Conservation (phyloP, 2,329 filamentous ascomycete species). For the Penicillium sp. region DNA sequence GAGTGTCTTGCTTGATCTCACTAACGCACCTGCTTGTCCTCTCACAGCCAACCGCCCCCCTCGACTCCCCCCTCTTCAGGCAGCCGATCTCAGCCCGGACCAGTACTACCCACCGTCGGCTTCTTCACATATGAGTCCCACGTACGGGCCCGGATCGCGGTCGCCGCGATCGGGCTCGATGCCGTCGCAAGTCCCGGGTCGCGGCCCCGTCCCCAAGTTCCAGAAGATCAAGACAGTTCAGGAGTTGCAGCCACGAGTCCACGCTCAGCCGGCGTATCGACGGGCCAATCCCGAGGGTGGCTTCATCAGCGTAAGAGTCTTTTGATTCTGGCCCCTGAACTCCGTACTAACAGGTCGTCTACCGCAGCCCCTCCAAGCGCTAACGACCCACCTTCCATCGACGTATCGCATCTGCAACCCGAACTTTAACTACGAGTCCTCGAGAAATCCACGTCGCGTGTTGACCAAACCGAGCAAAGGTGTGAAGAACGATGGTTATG, state of each 20-base stretch:
- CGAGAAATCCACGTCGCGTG: slow-evolving; percentile 90
- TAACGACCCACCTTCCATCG: slow-evolving; percentile 88
- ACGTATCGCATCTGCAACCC: slow-evolving; percentile 99
- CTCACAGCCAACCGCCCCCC: slow-evolving; percentile 49
- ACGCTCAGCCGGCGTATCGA: slow-evolving; percentile 83
- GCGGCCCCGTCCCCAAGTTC: slow-evolving; percentile 83
- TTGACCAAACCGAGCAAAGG: slow-evolving; percentile 98
- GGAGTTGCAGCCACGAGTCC: slow-evolving; percentile 81
- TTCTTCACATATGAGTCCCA: slow-evolving; percentile 69
- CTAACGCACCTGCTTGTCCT: background rate
- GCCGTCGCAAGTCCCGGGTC: slow-evolving; percentile 46
- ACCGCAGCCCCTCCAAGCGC: slow-evolving; percentile 81
- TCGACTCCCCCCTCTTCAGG: slow-evolving; percentile 73
- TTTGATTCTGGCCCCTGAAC: background rate
- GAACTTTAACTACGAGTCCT: slow-evolving; percentile 97
- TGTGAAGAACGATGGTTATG: slow-evolving; percentile 96
- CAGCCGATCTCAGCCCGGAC: slow-evolving; percentile 67
- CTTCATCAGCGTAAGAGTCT: slow-evolving; percentile 82
- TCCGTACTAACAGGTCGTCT: slow-evolving; percentile 11
- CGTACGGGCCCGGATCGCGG: slow-evolving; percentile 58
- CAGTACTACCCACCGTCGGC: slow-evolving; percentile 73
- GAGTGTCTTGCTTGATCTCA: background rate
- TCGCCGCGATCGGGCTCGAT: slow-evolving; percentile 50
- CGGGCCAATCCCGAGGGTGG: slow-evolving; percentile 95
- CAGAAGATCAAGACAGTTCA: slow-evolving; percentile 70